Conservation (phyloP, 2,329 filamentous ascomycete species). For the Exophiala lecanii-corni region DNA sequence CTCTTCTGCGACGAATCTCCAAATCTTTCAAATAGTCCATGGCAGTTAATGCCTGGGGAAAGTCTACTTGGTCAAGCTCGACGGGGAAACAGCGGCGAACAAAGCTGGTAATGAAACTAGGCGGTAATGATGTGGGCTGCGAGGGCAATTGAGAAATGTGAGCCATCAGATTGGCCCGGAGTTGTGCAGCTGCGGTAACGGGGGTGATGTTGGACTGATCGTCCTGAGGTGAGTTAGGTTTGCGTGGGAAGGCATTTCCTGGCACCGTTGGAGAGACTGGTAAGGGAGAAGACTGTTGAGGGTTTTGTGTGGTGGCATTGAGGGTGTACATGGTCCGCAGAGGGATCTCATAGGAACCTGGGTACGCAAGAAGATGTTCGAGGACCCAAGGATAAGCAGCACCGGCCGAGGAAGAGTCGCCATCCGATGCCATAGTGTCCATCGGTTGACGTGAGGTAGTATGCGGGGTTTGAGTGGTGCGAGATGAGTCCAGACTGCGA, state of each 20-base stretch:
- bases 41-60: constrained; percentile 60
- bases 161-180: constrained; percentile 39
- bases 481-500: too few relatives aligned
- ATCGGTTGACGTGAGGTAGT: neutral
- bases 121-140: constrained; percentile 59
- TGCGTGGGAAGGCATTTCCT: constrained; percentile 30
- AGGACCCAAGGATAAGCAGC: constrained; percentile 50
- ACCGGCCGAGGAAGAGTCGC: constrained; percentile 31
- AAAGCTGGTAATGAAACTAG: constrained; percentile 59
- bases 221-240: constrained; percentile 14
- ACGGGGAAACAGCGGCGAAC: constrained; percentile 55
- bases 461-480: too few relatives aligned
- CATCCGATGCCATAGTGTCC: constrained; percentile 10
- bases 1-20: constrained; percentile 55
- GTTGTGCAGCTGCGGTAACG: constrained; percentile 36
- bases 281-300: constrained; percentile 29
- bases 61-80: constrained; percentile 56
- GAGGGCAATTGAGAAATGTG: constrained; percentile 56
- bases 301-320: constrained; percentile 53
- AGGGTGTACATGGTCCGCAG: constrained; percentile 64
- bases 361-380: constrained; percentile 58
- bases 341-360: constrained; percentile 60
- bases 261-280: constrained; percentile 34
- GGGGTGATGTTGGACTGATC: constrained; percentile 26
- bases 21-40: constrained; percentile 63